phyloP scores from a whole-genome alignment of 257 asterid genomes.

The Echium plantagineum region DNA sequence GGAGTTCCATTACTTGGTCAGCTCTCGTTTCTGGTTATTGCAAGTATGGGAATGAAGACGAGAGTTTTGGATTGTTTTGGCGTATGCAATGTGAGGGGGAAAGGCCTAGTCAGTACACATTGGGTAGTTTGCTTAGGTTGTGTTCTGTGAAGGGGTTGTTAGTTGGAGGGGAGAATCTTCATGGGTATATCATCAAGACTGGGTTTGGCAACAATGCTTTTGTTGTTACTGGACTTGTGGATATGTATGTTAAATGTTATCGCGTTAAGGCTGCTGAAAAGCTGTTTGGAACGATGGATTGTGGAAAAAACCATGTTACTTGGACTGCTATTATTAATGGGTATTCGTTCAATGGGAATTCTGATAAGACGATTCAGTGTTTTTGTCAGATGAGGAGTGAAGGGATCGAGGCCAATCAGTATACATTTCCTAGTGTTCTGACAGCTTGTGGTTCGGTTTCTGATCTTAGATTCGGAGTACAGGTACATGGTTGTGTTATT shows the following conservation, averaged over 20 bases:
- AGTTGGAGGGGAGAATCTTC: slow-evolving; percentile 47
- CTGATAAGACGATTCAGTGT: slow-evolving; percentile 34
- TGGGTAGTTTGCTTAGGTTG: slow-evolving; percentile 59
- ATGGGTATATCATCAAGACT: slow-evolving; percentile 49
- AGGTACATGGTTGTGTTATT: slow-evolving; percentile 55
- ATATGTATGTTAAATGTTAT: slow-evolving; percentile 60
- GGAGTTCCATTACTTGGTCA: slow-evolving; percentile 60
- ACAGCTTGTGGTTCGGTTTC: slow-evolving; percentile 44
- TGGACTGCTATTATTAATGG: slow-evolving; percentile 89
- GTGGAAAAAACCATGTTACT: slow-evolving; percentile 74
- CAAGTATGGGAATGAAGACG: slow-evolving; percentile 46
- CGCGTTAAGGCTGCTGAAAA: slow-evolving; percentile 41
- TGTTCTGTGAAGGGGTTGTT: slow-evolving; percentile 57
- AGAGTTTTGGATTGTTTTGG: slow-evolving; percentile 45
- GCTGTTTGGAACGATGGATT: slow-evolving; percentile 29
- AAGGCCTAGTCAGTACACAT: slow-evolving; percentile 47
- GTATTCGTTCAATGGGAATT: slow-evolving; percentile 51
- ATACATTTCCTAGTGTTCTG: slow-evolving; percentile 68
- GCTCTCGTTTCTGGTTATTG: slow-evolving; percentile 77
- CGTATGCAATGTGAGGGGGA: slow-evolving; percentile 49
- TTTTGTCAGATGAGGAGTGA: slow-evolving; percentile 50
- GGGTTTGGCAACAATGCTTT: slow-evolving; percentile 42
- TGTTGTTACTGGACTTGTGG: slow-evolving; percentile 65
- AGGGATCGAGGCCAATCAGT: slow-evolving; percentile 62
- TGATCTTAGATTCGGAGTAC: slow-evolving; percentile 38